Evolutionary conservation across 805 yeast genomes (phyloP).

Genomic region (Monosporozyma yasuniensis): DNA sequence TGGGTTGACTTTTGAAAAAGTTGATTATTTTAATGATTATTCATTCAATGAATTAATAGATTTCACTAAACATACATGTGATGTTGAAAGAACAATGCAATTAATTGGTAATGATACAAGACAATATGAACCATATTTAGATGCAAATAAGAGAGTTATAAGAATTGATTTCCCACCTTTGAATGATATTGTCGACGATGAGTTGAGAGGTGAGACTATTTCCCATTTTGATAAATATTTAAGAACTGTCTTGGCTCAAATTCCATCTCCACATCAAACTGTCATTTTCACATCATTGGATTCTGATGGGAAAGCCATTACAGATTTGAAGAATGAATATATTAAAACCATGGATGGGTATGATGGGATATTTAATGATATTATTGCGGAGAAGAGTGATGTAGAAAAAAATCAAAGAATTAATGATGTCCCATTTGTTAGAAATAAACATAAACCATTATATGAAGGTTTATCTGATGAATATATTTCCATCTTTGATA

Average conservation of each 20-base stretch:
- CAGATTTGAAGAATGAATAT: not conserved
- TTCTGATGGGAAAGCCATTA: slow-evolving; percentile 9
- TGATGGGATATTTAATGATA: slow-evolving; percentile 42
- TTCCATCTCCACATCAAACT: slow-evolving; percentile 68
- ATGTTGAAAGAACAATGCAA: slow-evolving; percentile 15
- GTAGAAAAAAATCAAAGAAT: slow-evolving; percentile 44
- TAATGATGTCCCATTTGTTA: slow-evolving; percentile 20
- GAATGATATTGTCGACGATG: slow-evolving; percentile 26
- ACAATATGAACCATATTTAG: slow-evolving; percentile 50
- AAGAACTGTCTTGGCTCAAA: slow-evolving; percentile 47
- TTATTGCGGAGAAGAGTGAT: slow-evolving; percentile 43
- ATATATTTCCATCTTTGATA: slow-evolving; percentile 18
- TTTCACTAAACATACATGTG: slow-evolving; percentile 17
- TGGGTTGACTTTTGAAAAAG: slow-evolving; percentile 48
- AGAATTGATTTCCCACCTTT: slow-evolving; percentile 44
- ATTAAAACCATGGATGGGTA: slow-evolving; percentile 7
- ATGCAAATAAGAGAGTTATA: slow-evolving; percentile 54
- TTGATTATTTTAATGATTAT: slow-evolving; percentile 21
- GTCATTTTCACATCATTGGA: slow-evolving; percentile 45
- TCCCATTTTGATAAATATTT: slow-evolving; percentile 39
- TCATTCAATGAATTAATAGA: slow-evolving; percentile 15
- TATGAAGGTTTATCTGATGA: slow-evolving; percentile 10
- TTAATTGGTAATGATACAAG: slow-evolving; percentile 33
- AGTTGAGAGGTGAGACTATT: slow-evolving; percentile 28
- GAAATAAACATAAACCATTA: slow-evolving; percentile 29